phyloP scores from a whole-genome alignment of 1,139 yeast species.

The Zhuliangozyma parablackwelliae region DNA sequence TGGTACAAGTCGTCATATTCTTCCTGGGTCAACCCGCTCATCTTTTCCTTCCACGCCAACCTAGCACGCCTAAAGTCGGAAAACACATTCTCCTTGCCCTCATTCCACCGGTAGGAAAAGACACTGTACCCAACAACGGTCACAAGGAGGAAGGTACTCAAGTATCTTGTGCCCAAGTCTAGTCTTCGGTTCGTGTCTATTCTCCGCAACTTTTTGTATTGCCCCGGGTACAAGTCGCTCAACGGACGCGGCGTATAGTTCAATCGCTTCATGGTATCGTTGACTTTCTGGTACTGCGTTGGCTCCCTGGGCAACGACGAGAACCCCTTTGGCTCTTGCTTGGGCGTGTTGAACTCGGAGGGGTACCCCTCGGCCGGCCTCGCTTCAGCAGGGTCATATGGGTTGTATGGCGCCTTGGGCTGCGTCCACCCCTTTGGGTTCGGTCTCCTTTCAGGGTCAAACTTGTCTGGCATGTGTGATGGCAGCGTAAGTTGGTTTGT shows the following conservation, averaged over 20 bases:
- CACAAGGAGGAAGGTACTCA: conserved; percentile 43
- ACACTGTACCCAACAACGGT: conserved; percentile 53
- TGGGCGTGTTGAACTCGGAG: conserved; percentile 64
- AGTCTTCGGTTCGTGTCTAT: conserved; percentile 54
- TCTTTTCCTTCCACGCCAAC: conserved; percentile 48
- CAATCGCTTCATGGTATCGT: conserved; percentile 67
- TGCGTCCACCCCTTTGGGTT: conserved; percentile 82
- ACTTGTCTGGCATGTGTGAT: conserved; percentile 2
- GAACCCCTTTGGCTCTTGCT: conserved; percentile 50
- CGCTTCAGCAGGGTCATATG: conserved; percentile 72
- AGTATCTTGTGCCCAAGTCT: conserved; percentile 52
- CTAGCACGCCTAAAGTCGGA: conserved; percentile 63
- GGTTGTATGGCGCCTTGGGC: conserved; percentile 81
- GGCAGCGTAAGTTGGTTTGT: not conserved
- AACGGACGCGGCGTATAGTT: conserved; percentile 79
- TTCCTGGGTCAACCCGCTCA: conserved; percentile 49
- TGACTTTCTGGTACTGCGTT: conserved; percentile 63
- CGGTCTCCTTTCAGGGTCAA: conserved; percentile 48
- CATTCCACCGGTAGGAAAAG: conserved; percentile 81
- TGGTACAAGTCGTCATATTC: conserved; percentile 62
- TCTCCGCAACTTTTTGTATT: conserved; percentile 65
- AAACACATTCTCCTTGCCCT: conserved; percentile 73
- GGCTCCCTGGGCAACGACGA: conserved; percentile 64
- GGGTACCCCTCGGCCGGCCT: conserved; percentile 87
- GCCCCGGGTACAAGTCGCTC: conserved; percentile 73